These are phyloP conservation scores for Dalbergia oliveri DNA, from an alignment of 306 rosid species.

Conservation along the genomic window DNA sequence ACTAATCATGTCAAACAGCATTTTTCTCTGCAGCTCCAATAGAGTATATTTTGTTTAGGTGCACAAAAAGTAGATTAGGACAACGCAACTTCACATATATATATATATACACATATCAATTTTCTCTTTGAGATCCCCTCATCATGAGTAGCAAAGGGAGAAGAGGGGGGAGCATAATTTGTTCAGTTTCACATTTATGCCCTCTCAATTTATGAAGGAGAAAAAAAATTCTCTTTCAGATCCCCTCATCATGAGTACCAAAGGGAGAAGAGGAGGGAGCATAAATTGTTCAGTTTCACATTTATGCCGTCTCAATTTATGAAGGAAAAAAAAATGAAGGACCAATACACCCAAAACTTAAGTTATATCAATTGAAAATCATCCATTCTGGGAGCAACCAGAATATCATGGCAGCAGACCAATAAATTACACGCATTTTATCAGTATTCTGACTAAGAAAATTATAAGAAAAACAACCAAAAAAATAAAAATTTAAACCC, in stretches of 20 bases:
- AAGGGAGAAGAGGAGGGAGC: neutral
- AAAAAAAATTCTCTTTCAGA: neutral
- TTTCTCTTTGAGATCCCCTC: neutral
- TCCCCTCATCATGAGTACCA: neutral
- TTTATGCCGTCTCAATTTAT: neutral
- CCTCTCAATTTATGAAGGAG: slow-evolving; percentile 38
- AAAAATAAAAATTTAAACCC: slow-evolving; percentile 50
- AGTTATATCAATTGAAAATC: slow-evolving; percentile 42
- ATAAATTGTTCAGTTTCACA: slow-evolving; percentile 27
- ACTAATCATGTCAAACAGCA: slow-evolving; percentile 28
- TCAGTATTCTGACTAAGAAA: slow-evolving; percentile 49
- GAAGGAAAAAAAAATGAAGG: slow-evolving; percentile 9
- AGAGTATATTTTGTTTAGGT: neutral
- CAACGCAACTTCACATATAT: slow-evolving; percentile 1
- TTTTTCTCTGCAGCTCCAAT: slow-evolving; percentile 2
- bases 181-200: slow-evolving; percentile 30
- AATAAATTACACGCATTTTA: slow-evolving; percentile 56
- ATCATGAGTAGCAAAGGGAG: neutral
- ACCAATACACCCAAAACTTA: slow-evolving; percentile 39
- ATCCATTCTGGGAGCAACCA: slow-evolving; percentile 57
- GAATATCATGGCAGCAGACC: slow-evolving; percentile 42
- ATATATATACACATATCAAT: neutral
- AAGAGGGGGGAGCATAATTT: neutral
- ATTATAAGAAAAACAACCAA: slow-evolving; percentile 2
- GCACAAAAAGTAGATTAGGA: slow-evolving; percentile 15